Percentiles rank a stretch among this genome's conserved stretches.
These are phyloP conservation scores for Pseudogymnoascus sp. DNA, from an alignment of 2,329 filamentous ascomycete genomes.

Conservation along the genomic window DNA sequence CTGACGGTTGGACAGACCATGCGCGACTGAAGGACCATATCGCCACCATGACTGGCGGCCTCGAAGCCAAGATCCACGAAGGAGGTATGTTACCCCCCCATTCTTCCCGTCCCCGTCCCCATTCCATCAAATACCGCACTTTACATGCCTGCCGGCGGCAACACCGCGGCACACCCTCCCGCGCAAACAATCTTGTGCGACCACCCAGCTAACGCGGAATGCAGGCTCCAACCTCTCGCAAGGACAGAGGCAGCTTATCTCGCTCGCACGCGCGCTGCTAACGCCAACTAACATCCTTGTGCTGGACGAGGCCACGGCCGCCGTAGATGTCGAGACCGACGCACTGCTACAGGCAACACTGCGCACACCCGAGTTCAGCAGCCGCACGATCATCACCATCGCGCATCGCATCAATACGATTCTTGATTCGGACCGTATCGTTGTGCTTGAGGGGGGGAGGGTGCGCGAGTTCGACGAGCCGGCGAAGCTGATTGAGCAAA, in stretches of 20 bases:
- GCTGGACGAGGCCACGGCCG: conserved; percentile 89
- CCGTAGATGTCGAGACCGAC: conserved; percentile 60
- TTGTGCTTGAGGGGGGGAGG: conserved; percentile 83
- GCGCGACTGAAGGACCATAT: conserved; percentile 90
- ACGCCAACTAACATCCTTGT: conserved; percentile 96
- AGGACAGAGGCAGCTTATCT: conserved; percentile 89
- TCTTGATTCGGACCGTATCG: conserved; percentile 76
- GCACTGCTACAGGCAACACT: conserved; percentile 57
- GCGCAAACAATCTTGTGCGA: conserved; percentile 10
- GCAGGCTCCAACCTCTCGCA: conserved; percentile 88
- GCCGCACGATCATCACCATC: conserved; percentile 96
- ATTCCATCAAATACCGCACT: neutral
- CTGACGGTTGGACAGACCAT: conserved; percentile 58
- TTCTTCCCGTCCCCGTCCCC: neutral
- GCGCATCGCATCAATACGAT: conserved; percentile 98
- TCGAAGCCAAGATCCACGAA: conserved; percentile 88
- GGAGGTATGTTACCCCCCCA: conserved; percentile 57
- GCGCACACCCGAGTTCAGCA: conserved; percentile 62
- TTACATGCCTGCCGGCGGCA: neutral
- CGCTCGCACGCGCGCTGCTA: conserved; percentile 83
- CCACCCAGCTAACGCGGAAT: conserved; percentile 7
- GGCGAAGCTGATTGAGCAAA: conserved; percentile 62
- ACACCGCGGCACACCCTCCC: conserved; percentile 8
- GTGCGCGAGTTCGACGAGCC: conserved; percentile 93
- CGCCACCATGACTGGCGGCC: conserved; percentile 72